Base-by-base conservation (phyloP, 1,139 yeast genomes). In the Scheffersomyces segobiensis region DNA sequence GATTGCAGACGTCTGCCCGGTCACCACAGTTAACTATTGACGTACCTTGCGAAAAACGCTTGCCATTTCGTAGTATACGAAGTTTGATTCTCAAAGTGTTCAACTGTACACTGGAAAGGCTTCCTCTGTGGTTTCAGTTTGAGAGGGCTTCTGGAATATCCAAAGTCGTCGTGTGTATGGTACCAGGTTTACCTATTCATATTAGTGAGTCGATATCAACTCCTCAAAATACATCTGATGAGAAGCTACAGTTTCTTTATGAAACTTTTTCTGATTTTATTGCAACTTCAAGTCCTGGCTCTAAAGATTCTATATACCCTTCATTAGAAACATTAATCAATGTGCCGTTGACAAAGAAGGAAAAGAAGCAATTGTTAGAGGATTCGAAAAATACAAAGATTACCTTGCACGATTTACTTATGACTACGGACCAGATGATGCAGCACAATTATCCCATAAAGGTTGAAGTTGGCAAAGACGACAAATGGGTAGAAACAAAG, bases 371-470 rank as follows among this genome's bases (percentile, higher is more conserved):
- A 8, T 68, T 77, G 10, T 64, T 75, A 32, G 73, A 74, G 1
- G 58, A 66, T 21, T 75, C 72, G 70, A 76, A 80, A 57, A 59
- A 62, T 2, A 72, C 71, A 52, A 79, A 81, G 60, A 74, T 88
- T 46, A 80, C 86, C 0, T 71, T 88, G 5, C 71, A 78, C 42
- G 91, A 88, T 66, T 75, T 91, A 58, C 66, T 85, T 39, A 67
- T 89, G 73, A 70, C 76, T 1, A 57, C 73, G 1, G 82, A 78
- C 6, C 83, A 84, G 42, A 62, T 91, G 68, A 56, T 71, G 2
- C 76, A 72, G 14, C 77, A 86, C 62, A 77, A 78, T 19, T 89
- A 87, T 65, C 96, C 97, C 0, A 74, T 87, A 17, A 92, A 88
- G 63, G 50, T 60, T 1, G 48, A 17, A 6, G 46, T 76, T 82